Evolutionary conservation across 495 filamentous ascomycete genomes (phyloP), one percentile per base, ranked within the genome.

Genomic region (Articulospora tetracladia): DNA sequence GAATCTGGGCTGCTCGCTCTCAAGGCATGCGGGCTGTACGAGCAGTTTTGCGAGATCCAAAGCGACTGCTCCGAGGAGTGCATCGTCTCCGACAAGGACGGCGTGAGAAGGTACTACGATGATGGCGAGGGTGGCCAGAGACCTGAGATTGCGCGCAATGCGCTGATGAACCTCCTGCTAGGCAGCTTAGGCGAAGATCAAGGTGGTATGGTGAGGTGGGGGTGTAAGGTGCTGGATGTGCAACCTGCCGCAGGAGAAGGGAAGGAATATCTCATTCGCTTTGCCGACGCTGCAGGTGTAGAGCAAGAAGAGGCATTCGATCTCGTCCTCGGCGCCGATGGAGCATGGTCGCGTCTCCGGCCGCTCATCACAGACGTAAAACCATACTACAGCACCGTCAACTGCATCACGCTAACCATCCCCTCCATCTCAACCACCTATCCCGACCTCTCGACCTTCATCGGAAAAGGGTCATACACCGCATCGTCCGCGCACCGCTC

Each of bases 1-100:
- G 65, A 68, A 0, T 77, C 76, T 22, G 84, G 83, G 13, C 73
- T 81, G 15, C 61, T 69, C 3, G 83, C 82, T 20, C 61, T 87
- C 48, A 69, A 77, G 47, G 70, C 72, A n/a, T 79, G 77, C 25
- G 75, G 77, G 25, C 72, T 87, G 30, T 76, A 69, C 44, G 72
- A 75, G 6, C 59, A 76, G 24, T 85, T 83, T 66, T 50, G 74
- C 22, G 60, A 63, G 25, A 47, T 74, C 8, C 74, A 76, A 1
- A 74, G 77, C 10, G 78, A 73, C 59, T 79, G 79, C 39, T 73
- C 75, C 48, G 77, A 83, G 44, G 76, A 73, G 32, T 63, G 79
- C n/a, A 61, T 75, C 34, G 60, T 79, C 12, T 57, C 69, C 1
- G 74, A 78, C 66, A 68, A 70, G 57, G 19, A 71, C 50, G 69